Evolutionary conservation across 2,329 filamentous ascomycete genomes (phyloP), one percentile per base, ranked within the genome.

Genomic region (Salinomyces thailandicus): DNA sequence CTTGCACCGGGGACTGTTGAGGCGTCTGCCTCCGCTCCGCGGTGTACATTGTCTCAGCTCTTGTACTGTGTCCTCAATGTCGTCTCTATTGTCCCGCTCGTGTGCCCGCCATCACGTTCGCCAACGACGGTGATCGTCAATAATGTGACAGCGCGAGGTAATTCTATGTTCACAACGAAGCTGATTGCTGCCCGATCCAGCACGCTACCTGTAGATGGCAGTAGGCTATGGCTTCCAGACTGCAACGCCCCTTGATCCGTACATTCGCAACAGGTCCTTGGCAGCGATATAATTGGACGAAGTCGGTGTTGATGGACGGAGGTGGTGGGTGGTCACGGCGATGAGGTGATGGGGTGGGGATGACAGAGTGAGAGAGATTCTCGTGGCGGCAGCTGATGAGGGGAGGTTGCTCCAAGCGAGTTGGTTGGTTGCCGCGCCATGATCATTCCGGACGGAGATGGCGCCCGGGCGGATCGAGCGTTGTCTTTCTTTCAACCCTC

Each of bases 1-100:
- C 31, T 35, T 59, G 58, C 38, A 49, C 51, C 31, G 56, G 55
- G 38, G 58, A 53, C 46, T 53, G 53, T 47, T 52, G 51, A 30
- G 27, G 27, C 27, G 27, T 30, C 14, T 30, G 27, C 14, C 27
- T 30, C 27, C 27, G 27, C 11, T 30, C 27, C 22, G 22, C 22
- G 22, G 22, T 26, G n/a, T 26, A 8, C 22, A 9, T 26, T 26
- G 22, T 26, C 22, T 26, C n/a, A 9, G 22, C 2, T n/a, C n/a
- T n/a, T n/a, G n/a, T n/a, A n/a, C n/a, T n/a, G n/a, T n/a, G n/a
- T n/a, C n/a, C n/a, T n/a, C n/a, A n/a, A n/a, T n/a, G n/a, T n/a
- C n/a, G n/a, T n/a, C n/a, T n/a, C n/a, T n/a, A n/a, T n/a, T n/a
- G n/a, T n/a, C n/a, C n/a, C n/a, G n/a, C n/a, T n/a, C n/a, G n/a